Evolutionary conservation across 148 eudicot genomes (phyloP), one percentile per base, ranked within the genome.

Genomic region (Fagopyrum homotropicum): DNA sequence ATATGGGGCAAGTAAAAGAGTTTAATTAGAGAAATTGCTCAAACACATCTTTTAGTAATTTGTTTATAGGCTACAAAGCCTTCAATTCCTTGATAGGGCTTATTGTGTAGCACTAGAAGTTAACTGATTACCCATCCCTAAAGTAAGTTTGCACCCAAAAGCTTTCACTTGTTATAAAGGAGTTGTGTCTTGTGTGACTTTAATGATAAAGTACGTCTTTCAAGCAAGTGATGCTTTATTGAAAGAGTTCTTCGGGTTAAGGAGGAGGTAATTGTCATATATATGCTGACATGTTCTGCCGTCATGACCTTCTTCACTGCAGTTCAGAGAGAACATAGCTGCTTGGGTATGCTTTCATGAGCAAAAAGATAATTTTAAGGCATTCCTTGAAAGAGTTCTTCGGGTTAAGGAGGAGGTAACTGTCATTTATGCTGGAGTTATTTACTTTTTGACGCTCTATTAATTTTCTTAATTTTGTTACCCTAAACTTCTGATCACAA

Each of bases 291-390:
- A 29, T 30, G 69, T 9, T 10, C 45, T 63, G 69, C 69, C 35
- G 2, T 14, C 71, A 26, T 66, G 47, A 9, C 9, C 71, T 75
- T 50, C 59, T 49, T 29, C 11, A n/a, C 75, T 87, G 83, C 88
- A 94, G 98, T 94, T 94, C 81, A 88, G 98, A 51, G 98, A 94
- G 77, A 94, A 91, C 80, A 95, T 94, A 64, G 97, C 98, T 51
- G 98, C 97, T 66, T 94, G 98, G 98, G 86, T 87, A 69, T 90
- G 98, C 77, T 94, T 94, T 82, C 84, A 90, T 80, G 88, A 94
- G 40, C 86, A 83, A 74, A 89, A 89, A 79, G 96, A 87, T 81
- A 75, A 83, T 80, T 91, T 94, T 76, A 87, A 85, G 79, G 86
- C 90, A 63, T 94, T 94, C 66, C 82, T 94, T 75, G 96, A 90